phyloP scores from a whole-genome alignment of 2,329 filamentous ascomycete species.

The Aspergillus sp. region DNA sequence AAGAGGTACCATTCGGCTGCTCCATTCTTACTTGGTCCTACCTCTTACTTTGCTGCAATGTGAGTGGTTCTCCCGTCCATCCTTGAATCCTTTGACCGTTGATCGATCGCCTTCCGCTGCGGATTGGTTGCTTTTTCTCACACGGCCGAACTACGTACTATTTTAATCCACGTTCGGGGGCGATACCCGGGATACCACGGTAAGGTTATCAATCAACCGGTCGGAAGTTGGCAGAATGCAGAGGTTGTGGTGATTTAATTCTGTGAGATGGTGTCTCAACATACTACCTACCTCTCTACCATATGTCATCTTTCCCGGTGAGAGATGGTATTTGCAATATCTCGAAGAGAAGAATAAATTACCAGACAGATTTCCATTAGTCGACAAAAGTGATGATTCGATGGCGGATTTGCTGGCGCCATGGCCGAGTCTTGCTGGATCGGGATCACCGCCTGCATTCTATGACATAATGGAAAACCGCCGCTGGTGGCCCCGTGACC shows the following conservation, averaged over 20 bases:
- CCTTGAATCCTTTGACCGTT: neutral
- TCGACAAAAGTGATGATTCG: slow-evolving; percentile 6
- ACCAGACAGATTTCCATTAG: slow-evolving; percentile 7
- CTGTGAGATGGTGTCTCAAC: neutral
- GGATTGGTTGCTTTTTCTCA: neutral
- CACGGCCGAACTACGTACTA: neutral
- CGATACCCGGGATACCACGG: neutral
- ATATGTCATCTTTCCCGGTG: too few species aligned
- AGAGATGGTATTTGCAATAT: too few species aligned
- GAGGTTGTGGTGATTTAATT: neutral
- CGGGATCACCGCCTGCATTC: slow-evolving; percentile 22
- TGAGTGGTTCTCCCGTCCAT: neutral
- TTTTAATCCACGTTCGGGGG: slow-evolving; percentile 1
- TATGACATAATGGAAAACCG: slow-evolving; percentile 30
- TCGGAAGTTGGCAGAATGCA: neutral
- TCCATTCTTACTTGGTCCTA: neutral
- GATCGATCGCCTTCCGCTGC: neutral
- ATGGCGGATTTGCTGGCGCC: neutral
- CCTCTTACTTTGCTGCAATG: too few species aligned
- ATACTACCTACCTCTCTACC: too few species aligned
- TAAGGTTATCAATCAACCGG: neutral
- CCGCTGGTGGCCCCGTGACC: slow-evolving; percentile 19
- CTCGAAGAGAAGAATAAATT: too few species aligned
- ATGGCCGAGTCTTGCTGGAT: slow-evolving; percentile 4
- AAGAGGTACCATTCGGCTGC: neutral